Base-by-base conservation (phyloP, 2,329 filamentous ascomycete species). In the Fusarium mundagurra region DNA sequence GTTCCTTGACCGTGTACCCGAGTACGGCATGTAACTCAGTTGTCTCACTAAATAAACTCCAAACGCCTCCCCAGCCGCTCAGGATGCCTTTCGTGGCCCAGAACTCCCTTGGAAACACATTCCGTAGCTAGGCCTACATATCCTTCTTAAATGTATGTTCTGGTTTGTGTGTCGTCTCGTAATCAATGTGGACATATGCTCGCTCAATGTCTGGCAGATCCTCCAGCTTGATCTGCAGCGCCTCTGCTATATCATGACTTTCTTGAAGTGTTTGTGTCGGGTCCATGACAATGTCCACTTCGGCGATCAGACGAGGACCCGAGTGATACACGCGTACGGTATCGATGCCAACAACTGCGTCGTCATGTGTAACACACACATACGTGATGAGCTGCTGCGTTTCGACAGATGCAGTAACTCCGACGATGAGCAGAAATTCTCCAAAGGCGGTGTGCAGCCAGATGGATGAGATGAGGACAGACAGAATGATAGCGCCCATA, bases 271-370 rank as follows among this genome's bases (percentile, higher is more conserved):
- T 90, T 62, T 92, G 89, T 3, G 90, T 86, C 1, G 92, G 90
- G 76, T 95, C 91, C 94, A 98, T 98, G 78, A 98, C 96, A 63
- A 98, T 91, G 81, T 99, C 96, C 43, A 98, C 94, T 86, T 99
- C 96, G 76, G 97, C 95, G 74, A 98, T 95, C 51, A 98, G 89
- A 27, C 96, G 89, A 2, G 95, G 91, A 1, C 96, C 96, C 12
- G 92, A 94, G 83, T 98, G 95, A 84, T 98, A 98, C 2, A 95
- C 94, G 59, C 96, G 91, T 8, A 98, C 96, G 4, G 96, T 99
- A 82, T 99, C 96, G 81, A 99, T 97, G 77, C 94, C 93, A 63
- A 87, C 88, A 80, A 99, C 94, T 39, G 88, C 84, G 2, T 93
- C 90, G 39, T 93, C 95, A 85, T 98, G 96, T 14, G 96, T 98